A percentile compares a stretch with the other conserved stretches of the same genome.
These are phyloP conservation scores for Fusarium keratoplasticum DNA, from an alignment of 2,329 filamentous ascomycete species.

Conservation along the genomic window DNA sequence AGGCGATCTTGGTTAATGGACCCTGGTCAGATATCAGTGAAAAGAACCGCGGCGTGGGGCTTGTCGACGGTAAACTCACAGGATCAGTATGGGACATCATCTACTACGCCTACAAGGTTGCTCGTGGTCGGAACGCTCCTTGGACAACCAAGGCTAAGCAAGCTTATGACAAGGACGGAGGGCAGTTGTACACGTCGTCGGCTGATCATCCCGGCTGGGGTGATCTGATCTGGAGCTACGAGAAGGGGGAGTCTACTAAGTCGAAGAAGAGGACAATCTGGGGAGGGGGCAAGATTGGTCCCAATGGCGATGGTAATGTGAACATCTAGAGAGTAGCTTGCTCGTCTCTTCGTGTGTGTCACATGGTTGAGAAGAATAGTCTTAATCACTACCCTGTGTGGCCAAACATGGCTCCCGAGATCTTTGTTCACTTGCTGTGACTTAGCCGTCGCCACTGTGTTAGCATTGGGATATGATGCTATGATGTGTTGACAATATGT, in stretches of 20 bases:
- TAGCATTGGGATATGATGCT: too few species aligned
- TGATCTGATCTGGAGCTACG: constrained; percentile 1
- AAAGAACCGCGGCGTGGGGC: constrained; percentile 2
- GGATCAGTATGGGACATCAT: background rate
- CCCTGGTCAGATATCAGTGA: constrained; percentile 45
- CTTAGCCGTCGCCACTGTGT: too few species aligned
- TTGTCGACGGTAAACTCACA: background rate
- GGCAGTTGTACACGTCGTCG: background rate
- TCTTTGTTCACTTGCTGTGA: too few species aligned
- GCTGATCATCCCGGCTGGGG: constrained; percentile 1
- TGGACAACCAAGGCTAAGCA: background rate
- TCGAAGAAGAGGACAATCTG: background rate
- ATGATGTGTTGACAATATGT: too few species aligned
- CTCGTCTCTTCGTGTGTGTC: background rate
- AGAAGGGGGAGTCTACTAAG: background rate
- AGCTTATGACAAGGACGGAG: background rate
- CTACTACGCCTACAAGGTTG: background rate
- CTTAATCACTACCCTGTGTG: too few species aligned
- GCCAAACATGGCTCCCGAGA: too few species aligned
- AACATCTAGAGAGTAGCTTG: background rate
- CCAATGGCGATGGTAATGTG: background rate
- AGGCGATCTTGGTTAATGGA: constrained; percentile 53
- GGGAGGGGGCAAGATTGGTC: constrained; percentile 5
- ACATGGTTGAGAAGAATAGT: background rate
- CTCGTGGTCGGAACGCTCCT: background rate